These are phyloP conservation scores for Globisporangium abappressorium DNA, from an alignment of 352 stramenopile species.

Conservation along the genomic window DNA sequence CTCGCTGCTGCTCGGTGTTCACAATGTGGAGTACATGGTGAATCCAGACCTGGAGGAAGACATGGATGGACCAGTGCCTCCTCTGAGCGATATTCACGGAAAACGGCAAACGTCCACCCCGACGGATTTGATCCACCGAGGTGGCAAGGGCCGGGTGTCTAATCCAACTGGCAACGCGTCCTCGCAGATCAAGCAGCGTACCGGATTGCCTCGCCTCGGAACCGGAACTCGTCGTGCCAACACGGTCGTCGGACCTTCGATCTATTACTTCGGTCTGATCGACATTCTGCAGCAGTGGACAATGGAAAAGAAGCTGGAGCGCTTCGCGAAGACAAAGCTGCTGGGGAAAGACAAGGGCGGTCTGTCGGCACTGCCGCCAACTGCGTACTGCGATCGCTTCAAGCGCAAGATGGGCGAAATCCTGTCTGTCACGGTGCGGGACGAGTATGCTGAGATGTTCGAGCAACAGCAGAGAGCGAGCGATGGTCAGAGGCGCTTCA, in stretches of 20 bases:
- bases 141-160: constrained; percentile 17
- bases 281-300: constrained; percentile 89
- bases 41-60: constrained; percentile 72
- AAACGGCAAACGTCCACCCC: constrained; percentile 19
- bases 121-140: constrained; percentile 35
- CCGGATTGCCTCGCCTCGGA: constrained; percentile 45
- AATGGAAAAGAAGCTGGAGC: constrained; percentile 89
- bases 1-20: constrained; percentile 85
- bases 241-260: constrained; percentile 82
- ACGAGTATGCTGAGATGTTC: constrained; percentile 54
- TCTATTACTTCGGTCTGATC: constrained; percentile 89
- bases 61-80: not conserved
- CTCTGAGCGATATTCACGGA: not conserved
- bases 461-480: constrained; percentile 31
- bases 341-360: constrained; percentile 76
- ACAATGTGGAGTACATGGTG: constrained; percentile 88
- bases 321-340: constrained; percentile 85
- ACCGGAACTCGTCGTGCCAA: constrained; percentile 78
- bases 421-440: constrained; percentile 60
- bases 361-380: constrained; percentile 75
- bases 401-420: constrained; percentile 88
- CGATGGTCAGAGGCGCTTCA: constrained; percentile 41
- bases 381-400: constrained; percentile 86
- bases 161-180: constrained; percentile 21
- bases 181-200: constrained; percentile 30